A percentile compares a stretch with the other conserved stretches of the same genome.
Evolutionary conservation across 306 rosid species (phyloP).

Genomic region (Dalbergia cochinchinensis): DNA sequence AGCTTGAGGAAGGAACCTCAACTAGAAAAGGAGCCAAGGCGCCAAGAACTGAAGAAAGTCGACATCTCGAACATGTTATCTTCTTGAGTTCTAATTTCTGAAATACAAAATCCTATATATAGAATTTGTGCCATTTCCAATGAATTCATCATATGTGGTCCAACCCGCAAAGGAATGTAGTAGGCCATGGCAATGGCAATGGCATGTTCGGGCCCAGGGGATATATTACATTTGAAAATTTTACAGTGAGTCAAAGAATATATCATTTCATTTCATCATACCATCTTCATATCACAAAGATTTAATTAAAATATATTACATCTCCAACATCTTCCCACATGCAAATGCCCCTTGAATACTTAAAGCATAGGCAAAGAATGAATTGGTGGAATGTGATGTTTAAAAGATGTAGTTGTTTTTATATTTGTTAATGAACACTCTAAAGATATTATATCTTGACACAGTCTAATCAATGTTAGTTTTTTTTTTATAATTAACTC

Average conservation of each 20-base stretch:
- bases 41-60: constrained; percentile 11
- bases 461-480: constrained; percentile 16
- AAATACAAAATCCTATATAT: not conserved
- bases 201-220: not conserved
- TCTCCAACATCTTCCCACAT: constrained; percentile 15
- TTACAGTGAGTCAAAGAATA: constrained; percentile 25
- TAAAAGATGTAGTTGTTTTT: constrained; percentile 15
- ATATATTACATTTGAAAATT: constrained; percentile 7
- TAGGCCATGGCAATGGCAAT: constrained; percentile 26
- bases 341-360: constrained; percentile 31
- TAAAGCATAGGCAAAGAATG: constrained; percentile 38
- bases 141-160: constrained; percentile 31
- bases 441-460: constrained; percentile 20
- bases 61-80: constrained; percentile 39
- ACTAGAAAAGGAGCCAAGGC: constrained; percentile 31
- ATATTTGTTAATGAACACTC: constrained; percentile 20
- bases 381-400: constrained; percentile 26
- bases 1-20: constrained; percentile 41
- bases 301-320: constrained; percentile 14
- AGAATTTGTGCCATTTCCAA: constrained; percentile 46
- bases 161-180: constrained; percentile 20
- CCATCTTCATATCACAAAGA: not conserved
- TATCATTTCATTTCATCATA: constrained; percentile 7
- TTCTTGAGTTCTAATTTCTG: constrained; percentile 35
- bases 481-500: constrained; percentile 4